These are phyloP conservation scores for Pseudoturritis turrita DNA, from an alignment of 345 rosid species.

Conservation along the genomic window DNA sequence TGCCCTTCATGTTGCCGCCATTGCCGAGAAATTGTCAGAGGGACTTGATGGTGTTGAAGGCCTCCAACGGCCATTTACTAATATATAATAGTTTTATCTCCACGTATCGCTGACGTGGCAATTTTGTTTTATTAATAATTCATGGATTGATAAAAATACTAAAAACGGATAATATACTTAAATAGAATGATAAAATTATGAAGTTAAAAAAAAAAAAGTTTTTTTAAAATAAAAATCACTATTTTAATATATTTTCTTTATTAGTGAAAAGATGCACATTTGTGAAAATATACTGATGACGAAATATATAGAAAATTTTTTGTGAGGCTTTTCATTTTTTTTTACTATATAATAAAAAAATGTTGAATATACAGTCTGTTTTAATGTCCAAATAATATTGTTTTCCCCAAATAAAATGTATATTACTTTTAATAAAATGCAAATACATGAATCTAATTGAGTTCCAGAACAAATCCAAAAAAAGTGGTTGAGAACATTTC, in stretches of 20 bases:
- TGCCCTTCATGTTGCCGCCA: slow-evolving; percentile 10
- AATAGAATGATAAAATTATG: no score
- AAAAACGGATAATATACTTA: neutral
- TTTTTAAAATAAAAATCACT: neutral
- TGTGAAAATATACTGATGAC: no score
- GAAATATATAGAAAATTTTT: no score
- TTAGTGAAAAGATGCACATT: neutral
- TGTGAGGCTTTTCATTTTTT: no score
- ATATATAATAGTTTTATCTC: neutral
- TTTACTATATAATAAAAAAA: no score
- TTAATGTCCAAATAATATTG: neutral
- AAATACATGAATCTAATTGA: neutral
- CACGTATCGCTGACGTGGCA: neutral
- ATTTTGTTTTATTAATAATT: neutral
- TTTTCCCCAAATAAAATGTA: neutral
- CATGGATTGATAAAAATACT: neutral
- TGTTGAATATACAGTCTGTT: neutral
- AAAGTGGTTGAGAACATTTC: no score
- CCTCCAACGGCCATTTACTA: neutral
- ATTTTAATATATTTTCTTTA: neutral
- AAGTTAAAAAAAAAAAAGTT: no score
- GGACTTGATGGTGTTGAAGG: neutral
- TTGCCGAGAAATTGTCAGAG: neutral
- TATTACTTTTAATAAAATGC: neutral
- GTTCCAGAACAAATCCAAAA: no score